Evolutionary conservation across 129 eudicot genomes (phyloP).

Genomic region (Escallonia herrerae): DNA sequence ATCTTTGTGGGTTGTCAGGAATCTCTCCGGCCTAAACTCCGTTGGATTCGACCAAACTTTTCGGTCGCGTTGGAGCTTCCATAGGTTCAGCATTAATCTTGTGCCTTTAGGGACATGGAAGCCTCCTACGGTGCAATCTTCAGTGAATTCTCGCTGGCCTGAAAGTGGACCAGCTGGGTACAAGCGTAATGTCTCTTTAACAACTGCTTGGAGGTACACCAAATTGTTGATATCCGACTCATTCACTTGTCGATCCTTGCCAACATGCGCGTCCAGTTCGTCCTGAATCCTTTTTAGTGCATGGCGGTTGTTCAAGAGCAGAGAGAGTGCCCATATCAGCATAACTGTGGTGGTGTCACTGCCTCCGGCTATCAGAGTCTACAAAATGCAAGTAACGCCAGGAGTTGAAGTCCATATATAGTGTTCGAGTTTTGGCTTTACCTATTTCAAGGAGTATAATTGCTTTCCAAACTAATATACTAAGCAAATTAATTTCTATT

Average conservation of each 20-base stretch:
- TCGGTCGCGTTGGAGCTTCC: conserved; percentile 23
- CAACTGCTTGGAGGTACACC: conserved; percentile 17
- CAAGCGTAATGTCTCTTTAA: conserved; percentile 21
- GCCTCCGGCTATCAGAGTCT: conserved; percentile 15
- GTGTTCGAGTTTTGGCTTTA: too few species aligned
- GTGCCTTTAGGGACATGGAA: conserved; percentile 20
- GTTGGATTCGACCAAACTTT: conserved; percentile 17
- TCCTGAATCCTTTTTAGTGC: not conserved
- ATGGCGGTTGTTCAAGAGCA: conserved; percentile 12
- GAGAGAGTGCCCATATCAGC: conserved; percentile 17
- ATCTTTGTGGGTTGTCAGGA: conserved; percentile 21
- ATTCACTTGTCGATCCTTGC: conserved; percentile 20
- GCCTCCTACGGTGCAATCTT: conserved; percentile 27
- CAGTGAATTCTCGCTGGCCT: conserved; percentile 11
- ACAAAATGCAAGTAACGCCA: not conserved
- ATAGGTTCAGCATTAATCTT: conserved; percentile 18
- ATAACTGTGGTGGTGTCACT: conserved; percentile 6
- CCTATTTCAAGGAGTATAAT: too few species aligned
- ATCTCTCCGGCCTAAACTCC: conserved; percentile 28
- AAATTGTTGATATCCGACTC: conserved; percentile 35
- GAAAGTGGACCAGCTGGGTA: conserved; percentile 28
- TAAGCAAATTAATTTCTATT: too few species aligned
- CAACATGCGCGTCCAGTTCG: conserved; percentile 23
- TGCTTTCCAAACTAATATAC: too few species aligned
- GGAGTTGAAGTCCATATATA: too few species aligned